Percentiles rank a stretch among this genome's conserved stretches.
These are phyloP conservation scores for Arthrobotrys conoides DNA, from an alignment of 2,329 filamentous ascomycete species.

Conservation along the genomic window DNA sequence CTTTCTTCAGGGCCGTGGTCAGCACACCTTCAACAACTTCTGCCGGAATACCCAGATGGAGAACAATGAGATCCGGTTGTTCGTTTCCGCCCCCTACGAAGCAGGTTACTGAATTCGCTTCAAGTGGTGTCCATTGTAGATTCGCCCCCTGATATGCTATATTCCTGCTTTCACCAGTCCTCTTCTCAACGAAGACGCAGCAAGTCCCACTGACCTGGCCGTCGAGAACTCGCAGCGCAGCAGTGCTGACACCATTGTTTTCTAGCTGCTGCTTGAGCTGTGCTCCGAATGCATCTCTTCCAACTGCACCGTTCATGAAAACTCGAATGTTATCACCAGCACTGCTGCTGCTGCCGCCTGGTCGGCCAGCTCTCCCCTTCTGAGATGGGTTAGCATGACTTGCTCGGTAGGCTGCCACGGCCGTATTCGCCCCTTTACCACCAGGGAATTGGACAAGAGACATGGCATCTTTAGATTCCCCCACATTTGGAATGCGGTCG, in stretches of 20 bases:
- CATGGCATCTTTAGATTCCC: slow-evolving; percentile 12
- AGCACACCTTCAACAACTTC: slow-evolving; percentile 1
- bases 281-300: neutral
- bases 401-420: slow-evolving; percentile 8
- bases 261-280: slow-evolving; percentile 10
- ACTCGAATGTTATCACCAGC: neutral
- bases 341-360: neutral
- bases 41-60: slow-evolving; percentile 15
- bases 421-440: slow-evolving; percentile 7
- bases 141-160: slow-evolving; percentile 24
- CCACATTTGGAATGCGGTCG: slow-evolving; percentile 9
- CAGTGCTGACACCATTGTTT: neutral
- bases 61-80: slow-evolving; percentile 14
- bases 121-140: neutral
- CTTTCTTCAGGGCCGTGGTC: neutral
- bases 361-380: neutral
- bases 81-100: neutral
- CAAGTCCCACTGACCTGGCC: neutral
- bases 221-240: neutral
- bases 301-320: slow-evolving; percentile 26
- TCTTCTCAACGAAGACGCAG: slow-evolving; percentile 24
- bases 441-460: slow-evolving; percentile 13
- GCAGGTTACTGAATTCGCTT: slow-evolving; percentile 2
- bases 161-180: slow-evolving; percentile 10
- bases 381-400: neutral